Evolutionary conservation across 1,139 yeast species (phyloP), one percentile per base, ranked within the genome.

Genomic region (Saccharomycopsis crataegensis): DNA sequence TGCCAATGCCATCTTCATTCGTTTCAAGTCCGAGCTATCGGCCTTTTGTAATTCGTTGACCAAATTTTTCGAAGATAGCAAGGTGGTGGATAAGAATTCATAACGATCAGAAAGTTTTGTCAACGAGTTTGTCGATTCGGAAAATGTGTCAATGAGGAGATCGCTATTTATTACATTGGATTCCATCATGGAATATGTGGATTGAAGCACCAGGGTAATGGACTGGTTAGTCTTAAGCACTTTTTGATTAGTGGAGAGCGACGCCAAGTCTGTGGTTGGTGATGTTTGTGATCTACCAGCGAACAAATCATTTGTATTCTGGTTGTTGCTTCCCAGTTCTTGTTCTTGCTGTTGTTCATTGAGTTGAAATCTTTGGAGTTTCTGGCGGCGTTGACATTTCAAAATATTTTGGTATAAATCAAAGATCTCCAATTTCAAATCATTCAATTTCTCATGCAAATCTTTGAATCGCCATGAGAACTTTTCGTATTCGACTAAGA

Each of bases 11-110:
- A 48, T 41, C 41, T 56, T 56, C 51, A 56, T 56, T 34, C 45
- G 54, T n/a, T 50, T 41, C 16, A 51, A 42, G 42, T 56, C 58
- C 0, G 58, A 31, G 8, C 46, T 42, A 38, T 56, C 57, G 9
- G 58, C 58, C 37, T 56, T 56, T 37, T 46, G 49, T 22, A 56
- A 41, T 42, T 56, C 57, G 3, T 40, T 37, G 14, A 56, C 57
- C n/a, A 56, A 40, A 17, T 50, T 42, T 41, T 45, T 50, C n/a
- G 55, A 51, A 9, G 55, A 33, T n/a, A 47, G 22, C 12, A 56
- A 43, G 5, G 55, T 43, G 17, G 28, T 31, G 2, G 55, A 49
- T 2, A 56, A 33, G 33, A 46, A 46, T 7, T 51, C 53, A 43
- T 56, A 56, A 8, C 46, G 45, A 33, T 56, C 58, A 11, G 45